Base-by-base conservation (phyloP, 2,329 filamentous ascomycete genomes). In the Aspergillus brunneoviolaceus region DNA sequence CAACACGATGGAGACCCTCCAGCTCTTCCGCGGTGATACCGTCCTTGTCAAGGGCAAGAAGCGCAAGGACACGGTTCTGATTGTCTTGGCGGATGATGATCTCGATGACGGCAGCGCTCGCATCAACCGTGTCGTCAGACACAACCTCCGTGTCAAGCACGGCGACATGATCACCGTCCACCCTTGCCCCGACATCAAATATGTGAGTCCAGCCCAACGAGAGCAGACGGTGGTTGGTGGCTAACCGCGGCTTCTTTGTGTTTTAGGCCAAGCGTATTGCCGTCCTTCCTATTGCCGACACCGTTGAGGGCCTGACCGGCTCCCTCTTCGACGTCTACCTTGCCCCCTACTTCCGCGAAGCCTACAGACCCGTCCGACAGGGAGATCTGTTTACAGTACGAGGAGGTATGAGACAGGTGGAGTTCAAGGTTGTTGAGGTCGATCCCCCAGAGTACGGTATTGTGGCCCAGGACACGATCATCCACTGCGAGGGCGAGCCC, bases 141-240 rank as follows among this genome's bases (percentile, higher is more conserved):
- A 98, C 85, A 99, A 99, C 80, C 86, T 99, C 65, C 90, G 95
- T 60, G 94, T 99, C 73, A 98, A 98, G 88, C 94, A 97, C 75
- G 95, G 95, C 75, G 95, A 99, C 76, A 91, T 98, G 75, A 89
- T 99, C 80, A 97, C 93, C 63, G 92, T 99, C 66, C 92, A 98
- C 81, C 88, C 96, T 58, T 99, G 95, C 83, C 94, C 95, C 19
- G 95, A 99, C 79, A 99, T 99, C 84, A 99, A 99, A 96, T 99
- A 99, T 79, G 93, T 96, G 80, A 78, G 92, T 86, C n/a, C 12
- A 19, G 23, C 4, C 4, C 2, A 9, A 19, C 11, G 42, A 31
- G 9, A 35, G 9, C 14, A 29, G 7, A 7, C 14, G 51, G 27
- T 47, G 12, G 33, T 5, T 35, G 14, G 21, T 50, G 21, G 31